Percentiles rank a stretch among this genome's conserved stretches.
Conservation (phyloP, 1,284 basidiomycete genomes). For the Ceratorhiza oryzae-sativae region DNA sequence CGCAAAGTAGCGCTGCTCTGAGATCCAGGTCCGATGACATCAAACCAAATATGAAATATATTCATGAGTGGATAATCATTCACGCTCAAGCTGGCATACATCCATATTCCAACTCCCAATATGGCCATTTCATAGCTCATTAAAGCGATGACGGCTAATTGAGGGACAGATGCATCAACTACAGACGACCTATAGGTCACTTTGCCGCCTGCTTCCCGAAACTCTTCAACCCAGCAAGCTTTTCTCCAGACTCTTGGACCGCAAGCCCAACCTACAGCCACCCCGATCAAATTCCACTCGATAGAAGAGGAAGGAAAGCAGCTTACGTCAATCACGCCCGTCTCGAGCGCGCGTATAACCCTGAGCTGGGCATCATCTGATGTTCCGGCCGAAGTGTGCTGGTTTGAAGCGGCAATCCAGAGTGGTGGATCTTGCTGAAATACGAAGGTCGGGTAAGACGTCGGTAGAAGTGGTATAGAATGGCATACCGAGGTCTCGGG, state of each 20-base stretch:
- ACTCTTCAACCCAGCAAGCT: slow-evolving; percentile 53
- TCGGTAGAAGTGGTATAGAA: neutral
- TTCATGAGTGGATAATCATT: no score
- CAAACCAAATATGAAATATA: no score
- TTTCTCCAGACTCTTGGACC: slow-evolving; percentile 79
- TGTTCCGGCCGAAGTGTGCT: slow-evolving; percentile 68
- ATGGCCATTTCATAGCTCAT: no score
- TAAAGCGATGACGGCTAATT: no score
- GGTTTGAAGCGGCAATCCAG: slow-evolving; percentile 73
- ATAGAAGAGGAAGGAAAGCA: neutral
- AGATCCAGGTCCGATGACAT: no score
- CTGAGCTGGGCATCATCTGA: slow-evolving; percentile 68
- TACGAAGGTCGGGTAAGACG: neutral
- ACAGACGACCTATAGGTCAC: neutral
- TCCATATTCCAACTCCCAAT: no score
- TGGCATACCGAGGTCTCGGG: slow-evolving; percentile 56
- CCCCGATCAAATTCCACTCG: neutral
- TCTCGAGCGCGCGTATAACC: slow-evolving; percentile 80
- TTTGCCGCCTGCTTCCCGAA: neutral
- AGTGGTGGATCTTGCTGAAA: slow-evolving; percentile 64
- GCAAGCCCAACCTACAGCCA: slow-evolving; percentile 67
- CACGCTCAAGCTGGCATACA: no score
- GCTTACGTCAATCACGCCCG: slow-evolving; percentile 82
- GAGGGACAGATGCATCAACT: neutral
- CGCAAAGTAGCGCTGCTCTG: no score